phyloP scores from a whole-genome alignment of 768 basidiomycete genomes.

The Dacryopinax spathularia region DNA sequence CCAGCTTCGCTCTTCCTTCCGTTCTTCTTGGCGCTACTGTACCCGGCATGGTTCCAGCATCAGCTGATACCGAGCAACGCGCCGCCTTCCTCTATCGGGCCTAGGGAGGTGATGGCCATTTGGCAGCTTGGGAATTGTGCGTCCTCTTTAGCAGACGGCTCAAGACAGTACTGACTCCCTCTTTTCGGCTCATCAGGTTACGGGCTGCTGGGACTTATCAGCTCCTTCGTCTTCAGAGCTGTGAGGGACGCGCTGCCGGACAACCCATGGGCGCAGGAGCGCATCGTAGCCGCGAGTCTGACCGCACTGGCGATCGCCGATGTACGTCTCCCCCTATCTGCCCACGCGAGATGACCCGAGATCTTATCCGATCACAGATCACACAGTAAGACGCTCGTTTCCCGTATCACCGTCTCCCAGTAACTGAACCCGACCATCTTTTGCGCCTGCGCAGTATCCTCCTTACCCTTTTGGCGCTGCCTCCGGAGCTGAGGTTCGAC shows the following conservation, averaged over 20 bases:
- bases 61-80: slow-evolving; percentile 42
- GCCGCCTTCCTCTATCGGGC: slow-evolving; percentile 26
- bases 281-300: slow-evolving; percentile 48
- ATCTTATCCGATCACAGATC: slow-evolving; percentile 26
- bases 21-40: slow-evolving; percentile 1
- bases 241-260: slow-evolving; percentile 43
- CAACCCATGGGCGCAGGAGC: slow-evolving; percentile 42
- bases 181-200: slow-evolving; percentile 33
- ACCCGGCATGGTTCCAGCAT: slow-evolving; percentile 47
- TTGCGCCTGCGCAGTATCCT: slow-evolving; percentile 35
- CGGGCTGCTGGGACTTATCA: slow-evolving; percentile 47
- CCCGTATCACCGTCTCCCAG: neutral
- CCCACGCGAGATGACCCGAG: neutral
- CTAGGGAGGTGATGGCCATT: slow-evolving; percentile 44
- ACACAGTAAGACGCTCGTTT: slow-evolving; percentile 43
- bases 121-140: slow-evolving; percentile 56
- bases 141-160: slow-evolving; percentile 13
- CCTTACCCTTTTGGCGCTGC: slow-evolving; percentile 44
- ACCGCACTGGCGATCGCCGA: slow-evolving; percentile 54
- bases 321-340: slow-evolving; percentile 30
- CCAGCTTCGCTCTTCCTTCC: neutral
- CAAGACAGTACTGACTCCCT: neutral
- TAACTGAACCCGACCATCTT: neutral
- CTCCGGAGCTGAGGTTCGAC: slow-evolving; percentile 37
- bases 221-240: slow-evolving; percentile 52